Percentiles rank a stretch among this genome's conserved stretches.
Evolutionary conservation across 345 rosid genomes (phyloP).

Genomic region (Brassica carinata): DNA sequence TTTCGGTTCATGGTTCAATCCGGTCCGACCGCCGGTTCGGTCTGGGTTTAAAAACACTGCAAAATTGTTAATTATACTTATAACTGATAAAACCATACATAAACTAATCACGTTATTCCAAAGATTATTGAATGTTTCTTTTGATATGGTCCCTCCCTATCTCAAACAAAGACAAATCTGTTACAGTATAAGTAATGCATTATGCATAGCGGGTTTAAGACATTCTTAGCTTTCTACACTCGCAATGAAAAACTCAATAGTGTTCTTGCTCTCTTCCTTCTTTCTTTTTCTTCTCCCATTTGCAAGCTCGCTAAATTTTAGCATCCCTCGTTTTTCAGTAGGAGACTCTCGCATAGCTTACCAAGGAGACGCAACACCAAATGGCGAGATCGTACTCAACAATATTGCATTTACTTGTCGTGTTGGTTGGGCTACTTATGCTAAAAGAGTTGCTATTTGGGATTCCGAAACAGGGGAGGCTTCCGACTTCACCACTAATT

Average conservation of each 20-base stretch:
- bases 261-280: not conserved
- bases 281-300: not conserved
- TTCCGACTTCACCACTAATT: not conserved
- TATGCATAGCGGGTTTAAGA: not conserved
- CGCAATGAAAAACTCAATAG: not conserved
- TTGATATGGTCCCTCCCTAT: not conserved
- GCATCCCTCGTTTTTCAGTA: not conserved
- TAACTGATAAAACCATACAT: not conserved
- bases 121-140: not conserved
- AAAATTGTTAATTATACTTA: too few relatives aligned
- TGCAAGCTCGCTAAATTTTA: not conserved
- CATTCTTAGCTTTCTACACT: not conserved
- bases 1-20: too few relatives aligned
- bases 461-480: not conserved
- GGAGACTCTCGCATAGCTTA: not conserved
- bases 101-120: not conserved
- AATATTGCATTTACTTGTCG: not conserved
- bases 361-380: constrained; percentile 12
- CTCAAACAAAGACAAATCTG: not conserved
- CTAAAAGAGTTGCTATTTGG: not conserved
- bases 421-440: constrained; percentile 1
- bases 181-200: not conserved
- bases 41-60: too few relatives aligned
- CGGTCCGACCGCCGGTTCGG: too few relatives aligned
- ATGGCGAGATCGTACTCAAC: not conserved